Conservation (phyloP, 495 filamentous ascomycete genomes). For the Penicillium egyptiacum region DNA sequence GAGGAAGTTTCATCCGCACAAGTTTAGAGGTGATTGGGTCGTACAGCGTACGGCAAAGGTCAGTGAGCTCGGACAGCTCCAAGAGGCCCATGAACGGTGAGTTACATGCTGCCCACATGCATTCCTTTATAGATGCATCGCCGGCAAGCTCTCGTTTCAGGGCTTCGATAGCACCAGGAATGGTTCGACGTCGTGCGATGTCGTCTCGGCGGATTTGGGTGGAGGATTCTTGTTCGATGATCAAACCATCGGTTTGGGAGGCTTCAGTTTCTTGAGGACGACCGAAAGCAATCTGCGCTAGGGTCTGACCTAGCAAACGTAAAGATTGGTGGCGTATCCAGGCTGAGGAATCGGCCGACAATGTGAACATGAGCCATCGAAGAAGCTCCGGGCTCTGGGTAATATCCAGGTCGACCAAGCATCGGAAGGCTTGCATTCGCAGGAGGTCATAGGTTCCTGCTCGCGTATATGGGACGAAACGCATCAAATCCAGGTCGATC, state of each 20-base stretch:
- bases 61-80: constrained; percentile 76
- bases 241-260: constrained; percentile 58
- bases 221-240: constrained; percentile 75
- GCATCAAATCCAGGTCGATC: constrained; percentile 57
- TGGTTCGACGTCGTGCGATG: constrained; percentile 69
- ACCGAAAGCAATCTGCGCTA: constrained; percentile 81
- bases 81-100: constrained; percentile 62
- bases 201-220: constrained; percentile 67
- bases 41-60: constrained; percentile 74
- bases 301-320: constrained; percentile 62
- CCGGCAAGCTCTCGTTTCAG: constrained; percentile 68
- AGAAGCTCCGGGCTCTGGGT: constrained; percentile 61
- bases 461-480: constrained; percentile 79
- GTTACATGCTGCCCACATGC: constrained; percentile 76
- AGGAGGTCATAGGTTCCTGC: constrained; percentile 76
- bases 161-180: constrained; percentile 71
- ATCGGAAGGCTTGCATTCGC: constrained; percentile 79
- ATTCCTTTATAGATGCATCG: constrained; percentile 61
- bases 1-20: constrained; percentile 66
- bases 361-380: constrained; percentile 65
- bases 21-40: constrained; percentile 61
- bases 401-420: constrained; percentile 74
- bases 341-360: constrained; percentile 77
- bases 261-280: constrained; percentile 40
- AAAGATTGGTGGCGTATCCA: constrained; percentile 73